These are phyloP conservation scores for Solanum habrochaites DNA, from an alignment of 257 asterid species.

Conservation along the genomic window DNA sequence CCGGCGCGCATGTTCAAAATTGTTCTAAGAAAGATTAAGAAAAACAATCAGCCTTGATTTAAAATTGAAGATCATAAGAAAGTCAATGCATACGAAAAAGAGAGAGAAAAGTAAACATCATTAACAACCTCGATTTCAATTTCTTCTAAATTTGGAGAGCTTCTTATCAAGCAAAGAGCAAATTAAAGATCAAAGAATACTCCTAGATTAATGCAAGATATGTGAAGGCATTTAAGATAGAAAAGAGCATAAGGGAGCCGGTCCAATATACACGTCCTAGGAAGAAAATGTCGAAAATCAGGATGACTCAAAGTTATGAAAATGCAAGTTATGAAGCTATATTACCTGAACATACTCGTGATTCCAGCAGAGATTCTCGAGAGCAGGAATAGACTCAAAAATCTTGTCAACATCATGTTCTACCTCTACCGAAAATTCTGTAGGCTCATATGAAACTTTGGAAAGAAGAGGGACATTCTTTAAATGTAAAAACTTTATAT, in stretches of 20 bases:
- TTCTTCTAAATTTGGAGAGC: slow-evolving; percentile 3
- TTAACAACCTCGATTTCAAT: not conserved
- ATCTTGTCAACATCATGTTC: not conserved
- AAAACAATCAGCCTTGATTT: not conserved
- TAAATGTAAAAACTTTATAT: not conserved
- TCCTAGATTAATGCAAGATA: not conserved
- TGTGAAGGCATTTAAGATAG: not conserved
- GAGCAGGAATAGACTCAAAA: not conserved
- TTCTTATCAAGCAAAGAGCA: slow-evolving; percentile 8
- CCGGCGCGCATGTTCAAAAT: not conserved
- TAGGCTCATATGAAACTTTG: not conserved
- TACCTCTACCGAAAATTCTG: not conserved
- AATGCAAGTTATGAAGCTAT: not conserved
- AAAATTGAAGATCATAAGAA: not conserved
- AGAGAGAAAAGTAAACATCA: not conserved
- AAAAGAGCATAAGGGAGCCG: not conserved
- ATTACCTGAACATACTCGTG: not conserved
- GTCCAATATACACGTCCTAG: not conserved
- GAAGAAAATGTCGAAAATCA: not conserved
- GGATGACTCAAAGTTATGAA: not conserved
- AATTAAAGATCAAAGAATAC: not conserved
- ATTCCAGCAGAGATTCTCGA: not conserved
- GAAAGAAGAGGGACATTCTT: not conserved
- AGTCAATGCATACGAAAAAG: not conserved
- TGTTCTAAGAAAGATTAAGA: not conserved